These are phyloP conservation scores for Ceriops tagal DNA, from an alignment of 345 rosid species.

Conservation along the genomic window DNA sequence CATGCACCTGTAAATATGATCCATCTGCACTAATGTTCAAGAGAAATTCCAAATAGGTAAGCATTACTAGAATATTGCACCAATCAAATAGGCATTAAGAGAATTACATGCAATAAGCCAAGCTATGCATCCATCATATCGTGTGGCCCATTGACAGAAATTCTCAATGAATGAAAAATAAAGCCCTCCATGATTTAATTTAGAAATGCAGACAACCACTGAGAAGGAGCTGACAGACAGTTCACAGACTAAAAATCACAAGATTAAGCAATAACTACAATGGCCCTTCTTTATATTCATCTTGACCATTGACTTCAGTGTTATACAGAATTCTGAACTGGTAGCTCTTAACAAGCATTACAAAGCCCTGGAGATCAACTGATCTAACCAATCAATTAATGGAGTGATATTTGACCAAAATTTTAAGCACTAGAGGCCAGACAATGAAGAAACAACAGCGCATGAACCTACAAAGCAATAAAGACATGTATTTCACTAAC, in stretches of 20 bases:
- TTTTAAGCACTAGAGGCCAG: not conserved
- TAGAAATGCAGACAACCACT: not conserved
- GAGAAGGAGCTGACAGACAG: not conserved
- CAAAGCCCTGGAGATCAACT: not conserved
- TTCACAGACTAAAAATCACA: not conserved
- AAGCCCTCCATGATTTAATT: not conserved
- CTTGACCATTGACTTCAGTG: not conserved
- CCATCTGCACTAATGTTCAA: not conserved
- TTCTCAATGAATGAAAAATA: no score
- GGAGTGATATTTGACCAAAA: not conserved
- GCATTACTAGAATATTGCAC: not conserved
- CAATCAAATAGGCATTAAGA: not conserved
- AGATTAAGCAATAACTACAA: not conserved
- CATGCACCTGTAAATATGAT: not conserved
- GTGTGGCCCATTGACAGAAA: no score
- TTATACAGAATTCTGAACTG: not conserved
- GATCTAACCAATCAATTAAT: not conserved
- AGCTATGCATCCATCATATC: no score
- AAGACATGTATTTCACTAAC: constrained; percentile 28
- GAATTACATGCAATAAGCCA: no score
- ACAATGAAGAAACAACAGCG: not conserved
- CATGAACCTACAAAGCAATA: not conserved
- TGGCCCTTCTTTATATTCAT: not conserved
- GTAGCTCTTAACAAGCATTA: not conserved
- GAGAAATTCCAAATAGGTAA: not conserved